Conservation (phyloP, 441 rosid genomes). For the Kokia cookei region DNA sequence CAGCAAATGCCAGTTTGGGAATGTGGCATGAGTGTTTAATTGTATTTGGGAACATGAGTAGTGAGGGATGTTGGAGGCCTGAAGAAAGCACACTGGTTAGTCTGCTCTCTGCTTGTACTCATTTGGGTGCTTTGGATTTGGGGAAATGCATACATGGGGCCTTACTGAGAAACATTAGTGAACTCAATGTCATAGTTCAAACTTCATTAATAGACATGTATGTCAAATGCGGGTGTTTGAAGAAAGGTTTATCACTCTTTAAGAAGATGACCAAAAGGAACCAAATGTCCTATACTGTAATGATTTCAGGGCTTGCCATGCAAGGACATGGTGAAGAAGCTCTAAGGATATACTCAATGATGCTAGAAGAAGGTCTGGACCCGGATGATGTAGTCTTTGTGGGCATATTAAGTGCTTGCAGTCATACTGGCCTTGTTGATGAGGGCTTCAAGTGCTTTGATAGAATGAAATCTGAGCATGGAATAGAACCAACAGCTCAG, state of each 20-base stretch:
- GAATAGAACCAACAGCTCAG: conserved; percentile 31
- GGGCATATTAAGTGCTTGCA: conserved; percentile 56
- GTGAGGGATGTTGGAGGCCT: conserved; percentile 29
- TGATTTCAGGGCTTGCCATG: conserved; percentile 59
- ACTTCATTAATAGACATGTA: conserved; percentile 67
- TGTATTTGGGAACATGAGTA: conserved; percentile 26
- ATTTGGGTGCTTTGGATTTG: conserved; percentile 36
- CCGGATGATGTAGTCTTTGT: conserved; percentile 52
- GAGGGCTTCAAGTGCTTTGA: conserved; percentile 42
- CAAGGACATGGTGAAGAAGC: conserved; percentile 57
- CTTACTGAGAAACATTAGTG: conserved; percentile 41
- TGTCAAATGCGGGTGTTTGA: conserved; percentile 44
- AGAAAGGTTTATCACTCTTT: conserved; percentile 38
- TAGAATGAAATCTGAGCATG: conserved; percentile 30
- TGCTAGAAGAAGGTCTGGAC: conserved; percentile 41
- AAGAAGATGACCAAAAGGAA: conserved; percentile 32
- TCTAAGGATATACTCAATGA: conserved; percentile 38
- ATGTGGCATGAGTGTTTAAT: conserved; percentile 15
- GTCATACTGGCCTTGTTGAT: conserved; percentile 48
- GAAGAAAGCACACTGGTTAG: conserved; percentile 53
- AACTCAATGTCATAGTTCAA: conserved; percentile 44
- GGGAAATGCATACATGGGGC: conserved; percentile 32
- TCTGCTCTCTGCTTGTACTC: conserved; percentile 54
- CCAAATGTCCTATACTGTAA: conserved; percentile 37
- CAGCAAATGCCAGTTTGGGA: conserved; percentile 38